These are phyloP conservation scores for Bryoglossum gracile DNA, from an alignment of 495 filamentous ascomycete species.

Conservation along the genomic window DNA sequence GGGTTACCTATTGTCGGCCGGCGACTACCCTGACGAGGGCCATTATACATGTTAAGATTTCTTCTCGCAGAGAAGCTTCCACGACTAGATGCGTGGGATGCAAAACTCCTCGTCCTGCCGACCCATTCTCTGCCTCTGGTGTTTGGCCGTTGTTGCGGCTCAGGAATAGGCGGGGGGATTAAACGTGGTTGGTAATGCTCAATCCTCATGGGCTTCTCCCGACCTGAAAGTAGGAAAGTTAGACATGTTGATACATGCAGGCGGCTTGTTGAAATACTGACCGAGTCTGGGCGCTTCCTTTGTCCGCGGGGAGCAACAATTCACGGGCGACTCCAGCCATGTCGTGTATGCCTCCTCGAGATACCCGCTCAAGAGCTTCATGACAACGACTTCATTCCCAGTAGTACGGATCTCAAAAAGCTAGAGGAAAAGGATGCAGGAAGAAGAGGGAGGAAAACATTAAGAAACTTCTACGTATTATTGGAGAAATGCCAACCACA, in stretches of 20 bases:
- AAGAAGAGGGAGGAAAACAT: constrained; percentile 9
- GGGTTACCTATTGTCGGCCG: constrained; percentile 45
- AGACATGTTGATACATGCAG: constrained; percentile 9
- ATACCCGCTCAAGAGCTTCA: constrained; percentile 25
- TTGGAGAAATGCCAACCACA: constrained; percentile 8
- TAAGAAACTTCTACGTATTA: constrained; percentile 8
- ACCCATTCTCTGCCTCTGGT: constrained; percentile 30
- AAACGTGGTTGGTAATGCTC: constrained; percentile 25
- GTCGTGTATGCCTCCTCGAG: constrained; percentile 22
- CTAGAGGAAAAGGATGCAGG: constrained; percentile 14
- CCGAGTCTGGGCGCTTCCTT: constrained; percentile 17
- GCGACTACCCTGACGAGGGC: constrained; percentile 9
- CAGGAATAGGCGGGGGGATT: constrained; percentile 18
- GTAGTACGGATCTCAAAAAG: constrained; percentile 4
- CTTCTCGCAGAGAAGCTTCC: constrained; percentile 45
- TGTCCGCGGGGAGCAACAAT: constrained; percentile 15
- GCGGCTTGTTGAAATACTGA: constrained; percentile 7
- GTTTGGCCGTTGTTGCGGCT: constrained; percentile 16
- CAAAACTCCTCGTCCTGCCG: constrained; percentile 34
- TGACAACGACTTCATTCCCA: constrained; percentile 22
- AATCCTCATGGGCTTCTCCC: constrained; percentile 24
- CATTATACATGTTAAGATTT: constrained; percentile 26
- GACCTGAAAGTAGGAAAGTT: constrained; percentile 9
- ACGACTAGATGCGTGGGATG: constrained; percentile 43
- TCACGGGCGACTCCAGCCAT: constrained; percentile 19